These are phyloP conservation scores for Fraxinus albicans DNA, from an alignment of 305 asterid genomes.

Conservation along the genomic window DNA sequence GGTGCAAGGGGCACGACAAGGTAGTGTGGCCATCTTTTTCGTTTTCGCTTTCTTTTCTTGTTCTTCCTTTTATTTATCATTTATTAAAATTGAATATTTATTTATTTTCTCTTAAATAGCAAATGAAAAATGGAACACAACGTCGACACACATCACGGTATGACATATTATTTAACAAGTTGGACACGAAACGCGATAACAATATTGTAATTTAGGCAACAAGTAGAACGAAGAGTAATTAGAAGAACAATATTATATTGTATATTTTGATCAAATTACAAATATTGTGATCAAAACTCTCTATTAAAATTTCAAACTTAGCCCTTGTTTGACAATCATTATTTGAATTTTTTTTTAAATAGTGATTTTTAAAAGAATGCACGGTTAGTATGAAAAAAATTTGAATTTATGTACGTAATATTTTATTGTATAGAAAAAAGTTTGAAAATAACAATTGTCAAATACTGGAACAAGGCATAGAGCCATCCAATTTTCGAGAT, in stretches of 20 bases:
- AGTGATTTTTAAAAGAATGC: no score
- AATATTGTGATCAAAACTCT: background rate
- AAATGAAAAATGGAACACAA: background rate
- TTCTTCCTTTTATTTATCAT: no score
- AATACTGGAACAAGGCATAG: background rate
- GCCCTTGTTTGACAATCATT: no score
- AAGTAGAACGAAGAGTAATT: background rate
- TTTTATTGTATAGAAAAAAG: no score
- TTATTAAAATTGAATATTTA: no score
- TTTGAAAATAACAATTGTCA: no score
- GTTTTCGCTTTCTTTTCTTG: no score
- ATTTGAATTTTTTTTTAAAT: no score
- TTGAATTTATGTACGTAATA: no score
- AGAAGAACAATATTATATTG: background rate
- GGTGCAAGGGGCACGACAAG: background rate
- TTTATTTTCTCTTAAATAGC: background rate
- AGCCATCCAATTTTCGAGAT: background rate
- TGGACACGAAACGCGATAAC: background rate
- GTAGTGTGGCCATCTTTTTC: background rate
- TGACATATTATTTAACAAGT: no score
- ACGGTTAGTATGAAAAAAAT: no score
- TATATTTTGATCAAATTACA: background rate
- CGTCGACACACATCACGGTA: background rate
- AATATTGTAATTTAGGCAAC: background rate
- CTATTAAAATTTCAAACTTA: background rate